A percentile compares a stretch with the other conserved stretches of the same genome.
Evolutionary conservation across 78 protist species (phyloP).

Genomic region (Tieghemostelium lacteum): DNA sequence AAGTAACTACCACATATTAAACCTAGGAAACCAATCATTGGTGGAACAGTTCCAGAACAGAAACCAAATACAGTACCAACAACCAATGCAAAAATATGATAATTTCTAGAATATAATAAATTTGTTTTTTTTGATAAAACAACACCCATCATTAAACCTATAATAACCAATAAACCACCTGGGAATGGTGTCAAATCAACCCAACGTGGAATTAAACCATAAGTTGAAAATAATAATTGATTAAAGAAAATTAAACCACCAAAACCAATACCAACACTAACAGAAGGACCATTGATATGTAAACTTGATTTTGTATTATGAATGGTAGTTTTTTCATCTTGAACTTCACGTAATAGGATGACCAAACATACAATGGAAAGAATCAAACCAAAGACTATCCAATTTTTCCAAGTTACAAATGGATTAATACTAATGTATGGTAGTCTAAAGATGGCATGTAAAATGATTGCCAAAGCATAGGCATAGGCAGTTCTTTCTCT

Average conservation of each 20-base stretch:
- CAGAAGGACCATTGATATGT: neutral
- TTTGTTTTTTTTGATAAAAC: slow-evolving; percentile 30
- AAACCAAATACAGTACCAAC: slow-evolving; percentile 25
- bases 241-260: slow-evolving; percentile 50
- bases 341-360: slow-evolving; percentile 13
- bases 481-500: slow-evolving; percentile 67
- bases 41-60: slow-evolving; percentile 69
- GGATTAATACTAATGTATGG: slow-evolving; percentile 49
- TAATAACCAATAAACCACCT: slow-evolving; percentile 26
- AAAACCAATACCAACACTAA: slow-evolving; percentile 53
- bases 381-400: slow-evolving; percentile 41
- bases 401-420: slow-evolving; percentile 61
- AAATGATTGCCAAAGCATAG: slow-evolving; percentile 48
- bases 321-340: neutral
- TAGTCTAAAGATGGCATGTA: slow-evolving; percentile 50
- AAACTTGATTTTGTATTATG: neutral
- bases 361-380: slow-evolving; percentile 3
- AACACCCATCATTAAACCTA: slow-evolving; percentile 37
- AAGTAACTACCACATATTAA: slow-evolving; percentile 13
- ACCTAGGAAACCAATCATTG: slow-evolving; percentile 49
- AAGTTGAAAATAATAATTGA: slow-evolving; percentile 42
- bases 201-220: slow-evolving; percentile 80
- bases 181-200: slow-evolving; percentile 53
- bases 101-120: slow-evolving; percentile 23
- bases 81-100: slow-evolving; percentile 3